A percentile compares a stretch with the other conserved stretches of the same genome.
phyloP scores from a whole-genome alignment of 1,284 basidiomycete species.

The Trichosporon sp. region DNA sequence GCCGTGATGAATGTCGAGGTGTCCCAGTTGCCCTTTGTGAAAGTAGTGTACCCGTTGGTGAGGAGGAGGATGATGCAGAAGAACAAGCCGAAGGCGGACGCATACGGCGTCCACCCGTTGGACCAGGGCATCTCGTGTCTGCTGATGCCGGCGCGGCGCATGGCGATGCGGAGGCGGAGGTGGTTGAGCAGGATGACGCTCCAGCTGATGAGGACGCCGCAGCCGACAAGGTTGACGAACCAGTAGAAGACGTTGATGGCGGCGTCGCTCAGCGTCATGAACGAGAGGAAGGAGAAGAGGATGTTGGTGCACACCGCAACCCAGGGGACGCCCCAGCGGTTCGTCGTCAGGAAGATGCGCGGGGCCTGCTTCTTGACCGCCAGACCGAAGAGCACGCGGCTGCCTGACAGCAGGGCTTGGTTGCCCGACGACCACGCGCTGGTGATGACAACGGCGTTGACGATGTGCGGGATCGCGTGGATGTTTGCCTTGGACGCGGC shows the following conservation, averaged over 20 bases:
- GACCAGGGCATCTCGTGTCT: slow-evolving; percentile 22
- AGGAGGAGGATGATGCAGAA: slow-evolving; percentile 20
- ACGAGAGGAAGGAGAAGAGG: slow-evolving; percentile 41
- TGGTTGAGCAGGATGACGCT: slow-evolving; percentile 23
- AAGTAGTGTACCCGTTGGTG: slow-evolving; percentile 23
- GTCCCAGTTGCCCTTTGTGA: slow-evolving; percentile 25
- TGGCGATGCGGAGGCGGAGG: slow-evolving; percentile 14
- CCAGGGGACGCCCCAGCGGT: slow-evolving; percentile 48
- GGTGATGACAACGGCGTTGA: slow-evolving; percentile 41
- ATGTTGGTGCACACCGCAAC: slow-evolving; percentile 27
- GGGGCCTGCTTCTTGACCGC: slow-evolving; percentile 52
- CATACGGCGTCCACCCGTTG: slow-evolving; percentile 26
- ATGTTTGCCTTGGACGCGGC: slow-evolving; percentile 63
- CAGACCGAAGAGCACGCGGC: slow-evolving; percentile 49
- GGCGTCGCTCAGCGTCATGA: slow-evolving; percentile 33
- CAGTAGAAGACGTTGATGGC: slow-evolving; percentile 33
- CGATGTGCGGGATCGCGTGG: slow-evolving; percentile 52
- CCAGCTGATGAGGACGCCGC: slow-evolving; percentile 32
- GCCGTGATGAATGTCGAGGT: slow-evolving; percentile 18
- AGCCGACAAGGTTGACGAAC: slow-evolving; percentile 29
- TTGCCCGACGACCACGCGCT: slow-evolving; percentile 23
- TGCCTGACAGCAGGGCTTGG: slow-evolving; percentile 22
- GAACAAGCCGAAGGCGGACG: slow-evolving; percentile 16
- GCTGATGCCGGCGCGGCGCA: slow-evolving; percentile 17
- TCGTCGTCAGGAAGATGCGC: slow-evolving; percentile 50